Evolutionary conservation across 345 rosid species (phyloP), one percentile per base, ranked within the genome.

Genomic region (Eucalyptus marginata): DNA sequence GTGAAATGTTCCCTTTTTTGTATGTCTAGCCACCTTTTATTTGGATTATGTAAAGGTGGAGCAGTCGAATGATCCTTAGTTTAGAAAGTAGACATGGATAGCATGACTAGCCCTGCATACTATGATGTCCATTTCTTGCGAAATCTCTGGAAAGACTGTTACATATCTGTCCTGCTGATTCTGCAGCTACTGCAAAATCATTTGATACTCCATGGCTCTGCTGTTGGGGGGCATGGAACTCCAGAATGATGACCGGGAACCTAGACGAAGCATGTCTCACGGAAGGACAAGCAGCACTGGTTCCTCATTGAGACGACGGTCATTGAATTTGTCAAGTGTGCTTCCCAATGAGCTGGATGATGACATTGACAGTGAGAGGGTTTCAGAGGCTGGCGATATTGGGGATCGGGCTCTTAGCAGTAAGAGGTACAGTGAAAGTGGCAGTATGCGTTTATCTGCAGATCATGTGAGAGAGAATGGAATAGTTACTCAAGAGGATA

Each of bases 311-410:
- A 90, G 94, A 54, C 92, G 93, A 89, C 90, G 90, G 8, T 94
- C 96, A n/a, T 29, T 92, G 49, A 93, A 92, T 56, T 89, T 94
- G 89, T 91, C 95, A 59, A 90, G 93, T 46, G 88, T 80, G 44
- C 33, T 88, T 87, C 87, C 93, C 49, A 89, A 87, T 64, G 87
- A 90, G 13, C 50, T 87, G 22, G 93, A 92, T 91, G 95, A 94
- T 93, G 95, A 89, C 71, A 86, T 86, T 68, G 95, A 93, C 89
- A 93, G 93, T 56, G 95, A 94, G 94, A 90, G 86, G 88, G 99
- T 94, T 90, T 96, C 99, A 20, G 97, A 96, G 94, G 98, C 97
- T 5, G 99, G 98, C 50, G 99, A 97, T 93, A 94, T 93, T 79
- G 99, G 99, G 47, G 97, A 95, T 91, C 95, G 96, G 50, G 97